Base-by-base conservation (phyloP, 2,329 filamentous ascomycete genomes). In the Phialophora tarda region DNA sequence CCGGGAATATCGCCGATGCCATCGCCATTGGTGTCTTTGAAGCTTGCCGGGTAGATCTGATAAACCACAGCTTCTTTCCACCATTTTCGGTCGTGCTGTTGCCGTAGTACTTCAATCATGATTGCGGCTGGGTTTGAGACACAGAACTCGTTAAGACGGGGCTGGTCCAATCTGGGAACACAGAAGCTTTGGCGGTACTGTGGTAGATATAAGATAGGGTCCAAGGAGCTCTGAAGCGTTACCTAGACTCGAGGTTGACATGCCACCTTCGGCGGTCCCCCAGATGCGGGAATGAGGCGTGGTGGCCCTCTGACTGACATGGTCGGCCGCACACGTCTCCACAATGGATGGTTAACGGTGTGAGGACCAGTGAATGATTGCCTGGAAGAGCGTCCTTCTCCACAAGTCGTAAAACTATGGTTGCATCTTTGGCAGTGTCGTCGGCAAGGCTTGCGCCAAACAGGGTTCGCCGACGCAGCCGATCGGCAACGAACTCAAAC, bases 21-120 rank as follows among this genome's bases (percentile, higher is more conserved):
- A 71, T 87, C 84, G 44, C 82, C 82, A 64, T 87, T 86, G 68
- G 82, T 82, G 73, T 84, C 82, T 68, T 85, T 82, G 78, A 88
- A 88, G 28, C 82, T 85, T 17, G 86, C 82, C 1, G 85, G 85
- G 72, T 87, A 88, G 65, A 88, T 82, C 69, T 88, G 85, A 72
- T 88, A 88, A 12, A 88, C 84, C 10, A 82, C 80, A 57, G 81
- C 82, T 73, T 88, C 84, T 71, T 88, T 87, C 86, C 86, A 88
- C 85, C 86, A 88, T 24, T 60, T 60, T 21, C 21, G 58, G n/a
- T 50, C 58, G n/a, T 60, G 58, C 58, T 50, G 47, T 50, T 50
- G 47, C 8, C 23, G 17, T 12, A 50, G 47, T 50, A 26, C 8
- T 11, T 50, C 47, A 24, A 26, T 50, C 47, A 50, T 50, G 17